Conservation (phyloP, 371 early-diverging fungal genomes). For the Caulochytrium protostelioides region DNA sequence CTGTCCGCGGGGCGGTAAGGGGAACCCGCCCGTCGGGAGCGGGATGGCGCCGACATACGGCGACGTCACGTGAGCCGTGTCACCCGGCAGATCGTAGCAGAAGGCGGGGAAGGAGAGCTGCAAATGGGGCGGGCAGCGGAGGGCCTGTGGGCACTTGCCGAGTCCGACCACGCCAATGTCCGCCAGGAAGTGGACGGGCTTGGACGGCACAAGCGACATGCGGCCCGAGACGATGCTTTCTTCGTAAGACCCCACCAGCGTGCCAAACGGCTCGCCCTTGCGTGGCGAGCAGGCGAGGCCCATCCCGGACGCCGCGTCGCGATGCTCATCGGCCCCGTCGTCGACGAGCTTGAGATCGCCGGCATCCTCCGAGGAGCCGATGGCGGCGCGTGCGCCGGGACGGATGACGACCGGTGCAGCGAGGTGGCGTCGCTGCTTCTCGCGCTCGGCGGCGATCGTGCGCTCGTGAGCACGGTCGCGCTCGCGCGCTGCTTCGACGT, state of each 20-base stretch:
- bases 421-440: background rate
- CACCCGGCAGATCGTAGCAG: constrained; percentile 38
- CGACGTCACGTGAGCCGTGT: constrained; percentile 23
- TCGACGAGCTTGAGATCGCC: background rate
- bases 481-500: too few relatives aligned
- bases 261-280: constrained; percentile 24
- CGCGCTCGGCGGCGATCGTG: background rate
- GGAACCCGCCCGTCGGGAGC: constrained; percentile 38
- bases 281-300: constrained; percentile 1
- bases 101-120: constrained; percentile 44
- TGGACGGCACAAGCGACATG: constrained; percentile 56
- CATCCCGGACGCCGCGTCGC: constrained; percentile 4
- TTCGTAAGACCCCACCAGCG: constrained; percentile 55
- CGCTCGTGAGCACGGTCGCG: background rate
- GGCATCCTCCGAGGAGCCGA: background rate
- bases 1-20: constrained; percentile 55
- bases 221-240: constrained; percentile 58
- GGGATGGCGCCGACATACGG: constrained; percentile 45
- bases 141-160: constrained; percentile 33
- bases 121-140: constrained; percentile 48
- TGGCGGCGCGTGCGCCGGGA: background rate
- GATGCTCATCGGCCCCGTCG: constrained; percentile 13
- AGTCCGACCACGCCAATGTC: constrained; percentile 49
- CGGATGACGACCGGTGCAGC: background rate
- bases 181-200: constrained; percentile 45